A percentile compares a stretch with the other conserved stretches of the same genome.
phyloP scores from a whole-genome alignment of 31 red algal genomes.

The Bonnemaisonia californica region DNA sequence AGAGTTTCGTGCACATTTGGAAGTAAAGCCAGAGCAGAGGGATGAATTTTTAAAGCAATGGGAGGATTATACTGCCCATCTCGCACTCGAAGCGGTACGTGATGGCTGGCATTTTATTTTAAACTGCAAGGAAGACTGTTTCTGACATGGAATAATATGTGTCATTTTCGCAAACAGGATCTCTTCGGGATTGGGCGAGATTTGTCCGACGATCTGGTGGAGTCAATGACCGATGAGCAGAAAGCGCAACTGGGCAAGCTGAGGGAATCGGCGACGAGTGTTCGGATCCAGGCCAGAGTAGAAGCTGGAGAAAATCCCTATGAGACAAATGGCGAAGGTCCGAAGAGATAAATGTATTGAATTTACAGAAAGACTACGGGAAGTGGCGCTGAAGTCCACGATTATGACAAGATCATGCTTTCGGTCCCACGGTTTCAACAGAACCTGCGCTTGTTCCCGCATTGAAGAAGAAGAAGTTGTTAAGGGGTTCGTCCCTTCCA shows the following conservation, averaged over 20 bases:
- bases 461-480: slow-evolving; percentile 80
- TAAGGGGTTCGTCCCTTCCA: slow-evolving; percentile 64
- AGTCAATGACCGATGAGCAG: slow-evolving; percentile 54
- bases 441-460: slow-evolving; percentile 48
- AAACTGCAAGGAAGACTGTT: background rate
- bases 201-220: slow-evolving; percentile 29
- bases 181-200: slow-evolving; percentile 52
- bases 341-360: background rate
- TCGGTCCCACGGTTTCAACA: slow-evolving; percentile 51
- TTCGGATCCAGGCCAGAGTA: slow-evolving; percentile 40
- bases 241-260: slow-evolving; percentile 47
- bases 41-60: slow-evolving; percentile 56
- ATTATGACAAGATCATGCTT: no score
- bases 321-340: no score
- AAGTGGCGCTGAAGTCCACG: background rate
- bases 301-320: slow-evolving; percentile 63
- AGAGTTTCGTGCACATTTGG: slow-evolving; percentile 58
- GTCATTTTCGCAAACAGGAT: slow-evolving; percentile 37
- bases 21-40: slow-evolving; percentile 46
- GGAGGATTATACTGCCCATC: slow-evolving; percentile 61
- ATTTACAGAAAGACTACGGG: background rate
- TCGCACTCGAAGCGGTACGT: slow-evolving; percentile 56
- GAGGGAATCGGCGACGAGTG: slow-evolving; percentile 27
- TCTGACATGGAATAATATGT: no score
- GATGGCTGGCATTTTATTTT: background rate